Percentiles rank a stretch among this genome's conserved stretches.
Conservation (phyloP, 106 monocot species). For the Xerophyta viscosa region DNA sequence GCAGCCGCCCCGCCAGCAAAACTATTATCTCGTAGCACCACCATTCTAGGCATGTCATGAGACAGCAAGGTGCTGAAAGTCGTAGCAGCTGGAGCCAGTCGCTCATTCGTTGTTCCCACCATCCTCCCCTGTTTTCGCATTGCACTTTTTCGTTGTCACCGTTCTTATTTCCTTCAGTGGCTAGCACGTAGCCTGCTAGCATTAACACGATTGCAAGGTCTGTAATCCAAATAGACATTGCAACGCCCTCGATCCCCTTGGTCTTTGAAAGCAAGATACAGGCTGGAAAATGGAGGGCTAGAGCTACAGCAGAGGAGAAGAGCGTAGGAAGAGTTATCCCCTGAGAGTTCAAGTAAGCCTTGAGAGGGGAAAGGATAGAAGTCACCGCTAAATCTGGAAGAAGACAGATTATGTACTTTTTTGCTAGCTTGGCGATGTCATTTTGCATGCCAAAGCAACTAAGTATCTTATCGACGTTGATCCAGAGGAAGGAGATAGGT, state of each 20-base stretch:
- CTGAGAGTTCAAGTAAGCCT: conserved; percentile 71
- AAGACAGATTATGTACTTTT: conserved; percentile 43
- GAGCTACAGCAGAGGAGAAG: conserved; percentile 40
- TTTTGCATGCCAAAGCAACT: conserved; percentile 43
- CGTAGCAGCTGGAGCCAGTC: conserved; percentile 28
- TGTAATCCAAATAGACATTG: conserved; percentile 65
- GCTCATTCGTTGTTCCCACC: conserved; percentile 13
- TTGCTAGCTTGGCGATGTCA: conserved; percentile 47
- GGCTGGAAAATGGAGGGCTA: conserved; percentile 55
- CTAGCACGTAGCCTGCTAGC: conserved; percentile 37
- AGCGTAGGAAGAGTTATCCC: conserved; percentile 70
- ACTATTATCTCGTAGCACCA: conserved; percentile 83
- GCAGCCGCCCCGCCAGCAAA: conserved; percentile 53
- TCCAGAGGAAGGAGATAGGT: conserved; percentile 76
- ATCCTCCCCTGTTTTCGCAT: background rate
- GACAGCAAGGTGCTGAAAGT: conserved; percentile 40
- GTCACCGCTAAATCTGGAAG: conserved; percentile 63
- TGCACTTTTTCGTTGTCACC: background rate
- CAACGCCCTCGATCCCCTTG: conserved; percentile 58
- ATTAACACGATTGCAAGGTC: conserved; percentile 46
- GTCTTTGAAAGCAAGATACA: conserved; percentile 34
- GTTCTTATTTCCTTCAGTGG: conserved; percentile 25
- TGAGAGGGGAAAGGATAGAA: conserved; percentile 79
- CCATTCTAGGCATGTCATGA: conserved; percentile 68
- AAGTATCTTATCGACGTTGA: conserved; percentile 60